Base-by-base conservation (phyloP, 148 eudicot genomes). In the Rhododendron griersonianum region DNA sequence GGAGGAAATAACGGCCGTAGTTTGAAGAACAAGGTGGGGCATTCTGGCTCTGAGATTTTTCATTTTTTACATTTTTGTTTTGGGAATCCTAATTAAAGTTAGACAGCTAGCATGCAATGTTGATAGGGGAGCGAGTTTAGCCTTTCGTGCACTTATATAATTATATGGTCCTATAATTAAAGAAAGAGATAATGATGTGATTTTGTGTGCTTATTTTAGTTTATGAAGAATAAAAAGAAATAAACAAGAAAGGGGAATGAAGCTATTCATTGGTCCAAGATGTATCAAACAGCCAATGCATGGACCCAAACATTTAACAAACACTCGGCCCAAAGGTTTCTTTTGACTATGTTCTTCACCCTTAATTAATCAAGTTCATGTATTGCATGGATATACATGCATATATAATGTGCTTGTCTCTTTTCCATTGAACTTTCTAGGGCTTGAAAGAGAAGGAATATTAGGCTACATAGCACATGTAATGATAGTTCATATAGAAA, bases 41-140 rank as follows among this genome's bases (percentile, higher is more conserved):
- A 35, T 35, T 69, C 16, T 28, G 37, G 75, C 37, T 69, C 75
- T 28, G 19, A 13, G 30, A n/a, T 33, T 48, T 80, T 76, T 11
- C 11, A 1, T 65, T 53, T 16, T 8, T 57, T 65, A 83, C 25
- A 25, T 65, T 25, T 65, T 5, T 41, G 16, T 21, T 23, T 65
- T 16, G 19, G 71, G 21, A 25, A 18, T 28, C 77, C 18, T 33
- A 11, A 30, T 76, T 30, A 75, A 77, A 35, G 85, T 51, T 76
- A 78, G 88, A 87, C 85, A 87, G 88, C 88, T 87, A 77, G 83
- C 85, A 83, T 83, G 88, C 85, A 83, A 45, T 55, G 48, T 79
- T 25, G 74, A 25, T 67, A 67, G 30, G 5, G 3, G 37, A 35
- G 37, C 37, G 37, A 3, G 37, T 35, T 35, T 35, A 35, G 37